phyloP scores from a whole-genome alignment of 768 basidiomycete species.

The Lactarius sanguifluus region DNA sequence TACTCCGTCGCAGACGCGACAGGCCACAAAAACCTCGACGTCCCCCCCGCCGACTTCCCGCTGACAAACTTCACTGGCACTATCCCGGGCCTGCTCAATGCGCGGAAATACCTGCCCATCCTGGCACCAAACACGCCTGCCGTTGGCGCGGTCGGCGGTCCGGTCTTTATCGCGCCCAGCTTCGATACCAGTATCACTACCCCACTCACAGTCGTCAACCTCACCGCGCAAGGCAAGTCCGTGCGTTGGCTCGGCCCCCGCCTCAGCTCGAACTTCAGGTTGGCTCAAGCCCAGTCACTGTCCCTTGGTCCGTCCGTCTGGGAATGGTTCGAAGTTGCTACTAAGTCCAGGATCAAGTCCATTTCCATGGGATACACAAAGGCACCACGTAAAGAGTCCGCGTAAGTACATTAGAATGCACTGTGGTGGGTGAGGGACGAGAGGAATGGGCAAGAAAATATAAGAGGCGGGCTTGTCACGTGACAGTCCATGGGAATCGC shows the following conservation, averaged over 20 bases:
- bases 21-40: slow-evolving; percentile 44
- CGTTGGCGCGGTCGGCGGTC: slow-evolving; percentile 44
- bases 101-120: slow-evolving; percentile 40
- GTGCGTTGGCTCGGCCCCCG: slow-evolving; percentile 28
- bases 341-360: too few species aligned
- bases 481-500: neutral
- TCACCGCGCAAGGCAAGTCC: slow-evolving; percentile 36
- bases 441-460: too few species aligned
- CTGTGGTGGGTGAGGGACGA: accelerated
- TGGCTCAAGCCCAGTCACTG: too few species aligned
- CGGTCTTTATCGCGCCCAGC: slow-evolving; percentile 34
- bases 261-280: too few species aligned
- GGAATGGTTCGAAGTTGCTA: too few species aligned
- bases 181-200: slow-evolving; percentile 40
- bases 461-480: too few species aligned
- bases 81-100: slow-evolving; percentile 47
- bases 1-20: slow-evolving; percentile 50
- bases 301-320: too few species aligned
- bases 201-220: slow-evolving; percentile 40
- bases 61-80: slow-evolving; percentile 44
- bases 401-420: accelerated
- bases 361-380: too few species aligned
- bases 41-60: slow-evolving; percentile 34
- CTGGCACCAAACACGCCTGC: slow-evolving; percentile 43
- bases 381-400: too few species aligned